Evolutionary conservation across 371 early-diverging fungal species (phyloP).

Genomic region (Chytridiales sp.): DNA sequence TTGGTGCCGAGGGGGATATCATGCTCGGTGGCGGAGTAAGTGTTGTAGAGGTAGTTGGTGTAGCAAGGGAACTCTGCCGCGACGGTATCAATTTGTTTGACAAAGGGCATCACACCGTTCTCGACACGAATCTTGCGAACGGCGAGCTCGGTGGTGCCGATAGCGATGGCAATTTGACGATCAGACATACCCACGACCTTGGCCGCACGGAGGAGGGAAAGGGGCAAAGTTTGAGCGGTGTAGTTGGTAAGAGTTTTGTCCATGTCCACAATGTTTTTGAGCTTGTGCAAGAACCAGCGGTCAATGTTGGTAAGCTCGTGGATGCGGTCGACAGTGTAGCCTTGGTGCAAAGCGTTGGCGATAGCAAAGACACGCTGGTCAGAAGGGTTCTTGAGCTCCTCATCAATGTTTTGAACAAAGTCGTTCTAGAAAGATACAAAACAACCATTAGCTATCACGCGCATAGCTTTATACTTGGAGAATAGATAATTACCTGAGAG

Average conservation of each 20-base stretch:
- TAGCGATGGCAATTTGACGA: conserved; percentile 70
- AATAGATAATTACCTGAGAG: conserved; percentile 23
- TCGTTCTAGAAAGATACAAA: conserved; percentile 49
- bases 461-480: neutral
- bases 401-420: conserved; percentile 66
- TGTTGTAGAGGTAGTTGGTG: conserved; percentile 96
- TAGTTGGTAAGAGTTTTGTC: conserved; percentile 45
- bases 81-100: conserved; percentile 96
- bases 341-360: conserved; percentile 79
- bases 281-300: conserved; percentile 93
- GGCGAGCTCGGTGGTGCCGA: conserved; percentile 83
- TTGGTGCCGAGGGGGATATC: conserved; percentile 84
- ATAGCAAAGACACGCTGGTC: conserved; percentile 91
- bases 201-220: conserved; percentile 62
- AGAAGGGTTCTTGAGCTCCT: conserved; percentile 79
- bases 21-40: conserved; percentile 89
- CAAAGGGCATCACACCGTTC: conserved; percentile 80
- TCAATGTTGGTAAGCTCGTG: conserved; percentile 88
- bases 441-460: neutral
- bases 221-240: conserved; percentile 55
- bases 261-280: conserved; percentile 65
- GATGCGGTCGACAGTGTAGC: conserved; percentile 83
- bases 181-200: conserved; percentile 95
- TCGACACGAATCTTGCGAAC: conserved; percentile 79
- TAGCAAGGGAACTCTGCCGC: conserved; percentile 95